A percentile compares a stretch with the other conserved stretches of the same genome.
Evolutionary conservation across 1,139 yeast species (phyloP).

Genomic region (Kodamaea sp.): DNA sequence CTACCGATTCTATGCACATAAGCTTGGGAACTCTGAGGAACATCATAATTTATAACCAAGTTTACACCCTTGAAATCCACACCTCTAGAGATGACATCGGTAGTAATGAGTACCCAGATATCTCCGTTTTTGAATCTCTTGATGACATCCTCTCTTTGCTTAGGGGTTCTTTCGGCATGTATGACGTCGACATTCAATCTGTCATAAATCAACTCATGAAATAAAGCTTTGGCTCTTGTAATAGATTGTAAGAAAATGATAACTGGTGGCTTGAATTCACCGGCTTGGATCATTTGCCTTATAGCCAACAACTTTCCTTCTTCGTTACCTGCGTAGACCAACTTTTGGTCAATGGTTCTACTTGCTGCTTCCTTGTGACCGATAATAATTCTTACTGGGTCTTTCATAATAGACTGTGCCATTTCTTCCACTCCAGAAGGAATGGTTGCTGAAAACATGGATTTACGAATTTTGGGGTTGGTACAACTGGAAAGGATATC

Average conservation of each 20-base stretch:
- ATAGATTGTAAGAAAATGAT: constrained; percentile 90
- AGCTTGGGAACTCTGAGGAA: constrained; percentile 90
- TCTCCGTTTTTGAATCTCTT: constrained; percentile 86
- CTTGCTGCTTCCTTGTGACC: constrained; percentile 97
- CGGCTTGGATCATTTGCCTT: constrained; percentile 80
- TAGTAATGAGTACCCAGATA: constrained; percentile 93
- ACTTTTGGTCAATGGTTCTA: constrained; percentile 75
- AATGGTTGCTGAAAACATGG: constrained; percentile 93
- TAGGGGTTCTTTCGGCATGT: constrained; percentile 91
- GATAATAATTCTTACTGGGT: constrained; percentile 81
- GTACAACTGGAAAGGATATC: constrained; percentile 72
- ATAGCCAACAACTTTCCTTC: constrained; percentile 92
- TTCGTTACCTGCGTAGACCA: constrained; percentile 89
- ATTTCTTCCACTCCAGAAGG: constrained; percentile 92
- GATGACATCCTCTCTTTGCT: constrained; percentile 84
- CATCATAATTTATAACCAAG: constrained; percentile 92
- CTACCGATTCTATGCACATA: constrained; percentile 98
- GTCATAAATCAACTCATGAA: constrained; percentile 89
- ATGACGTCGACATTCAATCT: constrained; percentile 91
- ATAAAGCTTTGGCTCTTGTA: constrained; percentile 90
- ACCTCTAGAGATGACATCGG: constrained; percentile 95
- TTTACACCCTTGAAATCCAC: constrained; percentile 96
- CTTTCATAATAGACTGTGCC: constrained; percentile 81
- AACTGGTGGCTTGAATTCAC: constrained; percentile 90
- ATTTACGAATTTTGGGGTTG: constrained; percentile 54